A percentile compares a stretch with the other conserved stretches of the same genome.
phyloP scores from a whole-genome alignment of 768 basidiomycete species.

The Mycena capillaripes region DNA sequence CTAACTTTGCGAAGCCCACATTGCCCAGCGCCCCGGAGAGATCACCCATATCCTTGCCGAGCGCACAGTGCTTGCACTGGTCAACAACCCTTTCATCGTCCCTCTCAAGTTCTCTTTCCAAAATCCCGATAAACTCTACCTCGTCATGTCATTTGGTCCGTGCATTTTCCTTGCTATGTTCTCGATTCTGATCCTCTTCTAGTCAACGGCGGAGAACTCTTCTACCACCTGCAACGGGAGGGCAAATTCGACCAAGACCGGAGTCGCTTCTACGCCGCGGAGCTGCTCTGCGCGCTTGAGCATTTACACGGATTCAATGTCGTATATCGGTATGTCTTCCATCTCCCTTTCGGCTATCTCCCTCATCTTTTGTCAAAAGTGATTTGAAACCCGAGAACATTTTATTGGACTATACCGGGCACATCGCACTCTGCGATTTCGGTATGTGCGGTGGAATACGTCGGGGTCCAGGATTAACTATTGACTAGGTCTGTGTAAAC shows the following conservation, averaged over 20 bases:
- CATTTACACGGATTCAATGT: constrained; percentile 98
- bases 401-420: constrained; percentile 95
- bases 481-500: constrained; percentile 81
- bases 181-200: constrained; percentile 6
- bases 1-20: constrained; percentile 70
- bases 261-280: constrained; percentile 98
- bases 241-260: constrained; percentile 96
- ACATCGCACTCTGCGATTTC: constrained; percentile 98
- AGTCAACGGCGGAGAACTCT: constrained; percentile 98
- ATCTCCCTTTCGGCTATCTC: not conserved
- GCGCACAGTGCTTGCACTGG: constrained; percentile 94
- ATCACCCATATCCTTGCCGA: constrained; percentile 99
- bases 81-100: constrained; percentile 99
- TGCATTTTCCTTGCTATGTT: constrained; percentile 15
- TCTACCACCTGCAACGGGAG: constrained; percentile 97
- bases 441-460: constrained; percentile 55
- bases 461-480: constrained; percentile 4
- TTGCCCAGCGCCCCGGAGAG: constrained; percentile 95
- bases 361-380: constrained; percentile 52
- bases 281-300: constrained; percentile 93
- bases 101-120: constrained; percentile 99
- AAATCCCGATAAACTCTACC: constrained; percentile 95
- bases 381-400: constrained; percentile 99
- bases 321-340: constrained; percentile 84
- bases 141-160: constrained; percentile 96